Base-by-base conservation (phyloP, 2,329 filamentous ascomycete species). In the Tolypocladium pustulatum region DNA sequence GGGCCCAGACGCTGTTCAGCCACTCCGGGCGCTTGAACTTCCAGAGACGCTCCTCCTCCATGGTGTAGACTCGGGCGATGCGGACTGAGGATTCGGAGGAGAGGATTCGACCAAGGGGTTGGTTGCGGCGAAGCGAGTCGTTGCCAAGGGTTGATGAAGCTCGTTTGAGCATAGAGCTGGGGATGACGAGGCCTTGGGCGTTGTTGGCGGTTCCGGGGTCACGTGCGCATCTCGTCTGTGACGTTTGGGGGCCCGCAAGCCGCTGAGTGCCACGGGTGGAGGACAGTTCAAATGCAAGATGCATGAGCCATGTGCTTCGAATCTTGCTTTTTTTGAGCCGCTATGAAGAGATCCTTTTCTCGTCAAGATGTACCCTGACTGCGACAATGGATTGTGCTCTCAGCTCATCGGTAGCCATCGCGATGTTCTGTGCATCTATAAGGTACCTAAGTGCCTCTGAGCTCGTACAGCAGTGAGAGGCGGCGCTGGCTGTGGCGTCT, bases 1-100 rank as follows among this genome's bases (percentile, higher is more conserved):
- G 83, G 62, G 82, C 82, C 76, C 80, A 83, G 63, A 80, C 77
- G 71, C 79, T 85, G 75, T 84, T 86, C 59, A 86, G 77, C 84
- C 84, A 88, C 69, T 85, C 83, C 58, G 85, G 85, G 77, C 75
- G 80, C 71, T 78, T 72, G 69, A 87, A 87, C 76, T 86, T 87
- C 80, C 81, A 87, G 65, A 87, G 82, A 58, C 84, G 81, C 60
- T 86, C 83, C 64, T 86, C 83, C 62, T 84, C 81, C 82, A 85
- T 85, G 55, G 38, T 70, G 65, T 8, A 53, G 30, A n/a, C 5
- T 34, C 49, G 10, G 49, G n/a, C 9, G 49, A 36, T 34, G 49
- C 54, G 54, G 15, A 13, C 37, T 2, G 27, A 20, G 20, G 20
- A n/a, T 25, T 30, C 36, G 54, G 17, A 1, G 38, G 25, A 8